Conservation (phyloP, 805 yeast genomes). For the Wickerhamomyces rabaulensis region DNA sequence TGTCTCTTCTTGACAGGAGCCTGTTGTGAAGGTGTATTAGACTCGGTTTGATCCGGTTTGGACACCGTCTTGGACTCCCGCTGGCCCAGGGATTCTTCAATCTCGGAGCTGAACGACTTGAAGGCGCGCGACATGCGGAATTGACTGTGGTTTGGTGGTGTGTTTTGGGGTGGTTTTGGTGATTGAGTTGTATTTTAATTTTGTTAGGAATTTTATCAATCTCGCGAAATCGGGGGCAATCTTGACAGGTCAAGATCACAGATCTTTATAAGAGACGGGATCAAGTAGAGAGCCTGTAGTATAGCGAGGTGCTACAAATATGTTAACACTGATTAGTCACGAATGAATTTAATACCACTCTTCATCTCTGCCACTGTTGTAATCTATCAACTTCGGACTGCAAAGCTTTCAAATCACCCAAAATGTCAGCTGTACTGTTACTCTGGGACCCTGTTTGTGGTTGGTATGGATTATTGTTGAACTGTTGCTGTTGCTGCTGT, state of each 20-base stretch:
- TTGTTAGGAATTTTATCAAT: neutral
- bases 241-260: no score
- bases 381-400: conserved; percentile 67
- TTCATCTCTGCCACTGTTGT: conserved; percentile 12
- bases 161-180: no score
- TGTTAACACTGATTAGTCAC: no score
- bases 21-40: conserved; percentile 22
- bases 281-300: no score
- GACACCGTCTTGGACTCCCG: no score
- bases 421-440: conserved; percentile 37
- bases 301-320: no score
- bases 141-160: neutral
- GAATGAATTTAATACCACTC: no score
- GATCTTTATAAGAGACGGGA: no score
- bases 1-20: conserved; percentile 4
- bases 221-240: neutral
- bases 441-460: conserved; percentile 12
- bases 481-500: conserved; percentile 8
- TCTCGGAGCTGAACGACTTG: conserved; percentile 26
- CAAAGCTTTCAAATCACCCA: conserved; percentile 60
- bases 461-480: conserved; percentile 17
- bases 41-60: no score
- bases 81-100: conserved; percentile 16
- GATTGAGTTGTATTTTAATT: no score
- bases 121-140: conserved; percentile 10